Percentiles rank a stretch among this genome's conserved stretches.
Evolutionary conservation across 352 stramenopile genomes (phyloP).

Genomic region (Aphanomyces cochlioides): DNA sequence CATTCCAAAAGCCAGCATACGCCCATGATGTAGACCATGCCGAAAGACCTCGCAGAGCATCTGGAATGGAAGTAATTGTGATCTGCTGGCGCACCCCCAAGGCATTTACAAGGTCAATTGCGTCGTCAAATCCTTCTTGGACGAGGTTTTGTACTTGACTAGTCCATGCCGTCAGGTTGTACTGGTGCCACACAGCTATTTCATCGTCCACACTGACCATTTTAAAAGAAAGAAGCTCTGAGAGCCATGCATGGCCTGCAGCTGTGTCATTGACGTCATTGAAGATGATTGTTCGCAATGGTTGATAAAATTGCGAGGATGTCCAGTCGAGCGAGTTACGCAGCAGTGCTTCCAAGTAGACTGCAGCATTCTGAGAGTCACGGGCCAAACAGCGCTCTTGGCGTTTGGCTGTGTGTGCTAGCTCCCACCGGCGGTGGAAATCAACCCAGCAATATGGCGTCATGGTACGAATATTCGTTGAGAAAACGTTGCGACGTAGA

Average conservation of each 20-base stretch:
- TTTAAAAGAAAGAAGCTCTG: neutral
- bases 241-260: neutral
- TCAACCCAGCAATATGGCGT: slow-evolving; percentile 24
- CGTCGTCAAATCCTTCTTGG: slow-evolving; percentile 21
- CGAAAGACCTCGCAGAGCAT: neutral
- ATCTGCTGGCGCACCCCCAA: slow-evolving; percentile 6
- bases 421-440: neutral
- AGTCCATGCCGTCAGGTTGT: neutral
- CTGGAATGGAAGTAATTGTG: neutral
- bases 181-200: neutral
- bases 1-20: slow-evolving; percentile 8
- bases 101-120: slow-evolving; percentile 17
- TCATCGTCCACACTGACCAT: neutral
- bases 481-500: neutral
- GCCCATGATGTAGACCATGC: neutral
- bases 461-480: neutral
- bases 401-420: slow-evolving; percentile 11
- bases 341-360: slow-evolving; percentile 21
- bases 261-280: neutral
- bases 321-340: neutral
- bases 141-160: slow-evolving; percentile 16
- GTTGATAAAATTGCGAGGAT: neutral
- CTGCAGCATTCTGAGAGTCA: neutral
- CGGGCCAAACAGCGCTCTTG: slow-evolving; percentile 12
- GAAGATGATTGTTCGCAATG: neutral